Evolutionary conservation across 73 alveolate genomes (phyloP).

Genomic region (Paramecium octaurelia): DNA sequence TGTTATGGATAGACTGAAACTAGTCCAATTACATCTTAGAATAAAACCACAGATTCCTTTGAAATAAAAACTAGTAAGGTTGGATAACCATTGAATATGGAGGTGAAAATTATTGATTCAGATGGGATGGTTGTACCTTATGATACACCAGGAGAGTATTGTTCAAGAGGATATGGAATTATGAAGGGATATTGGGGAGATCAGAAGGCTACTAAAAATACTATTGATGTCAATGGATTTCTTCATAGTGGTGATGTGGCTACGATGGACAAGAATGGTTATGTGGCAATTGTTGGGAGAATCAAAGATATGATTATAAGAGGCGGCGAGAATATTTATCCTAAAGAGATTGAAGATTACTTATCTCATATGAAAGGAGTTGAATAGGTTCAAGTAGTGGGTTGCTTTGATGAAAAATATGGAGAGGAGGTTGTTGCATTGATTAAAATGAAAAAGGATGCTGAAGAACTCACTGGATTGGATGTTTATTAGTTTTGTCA

Average conservation of each 20-base stretch:
- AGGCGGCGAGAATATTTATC: conserved; percentile 91
- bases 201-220: conserved; percentile 66
- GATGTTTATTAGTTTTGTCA: conserved; percentile 67
- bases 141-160: conserved; percentile 73
- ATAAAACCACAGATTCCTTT: conserved; percentile 39
- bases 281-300: conserved; percentile 80
- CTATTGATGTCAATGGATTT: conserved; percentile 74
- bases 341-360: conserved; percentile 81
- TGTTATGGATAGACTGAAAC: conserved; percentile 61
- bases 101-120: conserved; percentile 64
- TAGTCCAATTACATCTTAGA: conserved; percentile 39
- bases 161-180: conserved; percentile 80
- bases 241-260: conserved; percentile 81
- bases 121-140: conserved; percentile 41
- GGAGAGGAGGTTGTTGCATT: conserved; percentile 88
- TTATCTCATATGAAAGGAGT: conserved; percentile 70
- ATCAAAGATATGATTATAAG: conserved; percentile 85
- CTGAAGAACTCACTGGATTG: background rate
- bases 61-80: conserved; percentile 61
- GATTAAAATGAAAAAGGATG: conserved; percentile 64
- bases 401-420: conserved; percentile 73
- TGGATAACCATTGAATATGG: conserved; percentile 67
- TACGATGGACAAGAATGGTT: conserved; percentile 78
- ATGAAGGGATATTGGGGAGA: conserved; percentile 86
- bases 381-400: conserved; percentile 76